Percentiles rank a stretch among this genome's conserved stretches.
Evolutionary conservation across 441 rosid genomes (phyloP).

Genomic region (Gossypium trilobum): DNA sequence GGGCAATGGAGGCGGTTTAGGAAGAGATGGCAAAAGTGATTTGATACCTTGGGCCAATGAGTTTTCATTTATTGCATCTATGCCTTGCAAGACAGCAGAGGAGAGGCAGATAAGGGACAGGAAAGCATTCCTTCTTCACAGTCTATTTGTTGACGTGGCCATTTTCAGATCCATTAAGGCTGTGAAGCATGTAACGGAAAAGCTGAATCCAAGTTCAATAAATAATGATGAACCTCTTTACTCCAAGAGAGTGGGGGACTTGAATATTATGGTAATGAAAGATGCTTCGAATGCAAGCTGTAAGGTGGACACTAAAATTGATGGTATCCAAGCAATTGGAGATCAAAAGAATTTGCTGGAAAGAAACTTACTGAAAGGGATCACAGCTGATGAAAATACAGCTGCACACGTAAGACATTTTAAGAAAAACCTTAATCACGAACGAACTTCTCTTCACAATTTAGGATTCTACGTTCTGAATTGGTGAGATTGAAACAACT

Average conservation of each 20-base stretch:
- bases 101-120: conserved; percentile 65
- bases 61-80: conserved; percentile 48
- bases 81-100: conserved; percentile 63
- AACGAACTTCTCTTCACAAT: conserved; percentile 8
- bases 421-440: conserved; percentile 11
- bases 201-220: conserved; percentile 22
- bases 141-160: conserved; percentile 56
- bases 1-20: conserved; percentile 63
- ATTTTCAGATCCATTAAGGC: conserved; percentile 52
- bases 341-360: conserved; percentile 39
- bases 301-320: conserved; percentile 61
- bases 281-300: conserved; percentile 47
- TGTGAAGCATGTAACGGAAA: conserved; percentile 36
- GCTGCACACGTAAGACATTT: conserved; percentile 49
- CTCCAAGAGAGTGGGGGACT: conserved; percentile 46
- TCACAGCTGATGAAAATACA: conserved; percentile 62
- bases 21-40: conserved; percentile 51
- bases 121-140: conserved; percentile 63
- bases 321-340: conserved; percentile 47
- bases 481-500: background rate
- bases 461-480: conserved; percentile 1
- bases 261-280: conserved; percentile 35
- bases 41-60: conserved; percentile 56
- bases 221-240: conserved; percentile 20
- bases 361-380: conserved; percentile 60